These are phyloP conservation scores for Coccomyxa subellipsoidea DNA, from an alignment of 163 green algal genomes.

Conservation along the genomic window DNA sequence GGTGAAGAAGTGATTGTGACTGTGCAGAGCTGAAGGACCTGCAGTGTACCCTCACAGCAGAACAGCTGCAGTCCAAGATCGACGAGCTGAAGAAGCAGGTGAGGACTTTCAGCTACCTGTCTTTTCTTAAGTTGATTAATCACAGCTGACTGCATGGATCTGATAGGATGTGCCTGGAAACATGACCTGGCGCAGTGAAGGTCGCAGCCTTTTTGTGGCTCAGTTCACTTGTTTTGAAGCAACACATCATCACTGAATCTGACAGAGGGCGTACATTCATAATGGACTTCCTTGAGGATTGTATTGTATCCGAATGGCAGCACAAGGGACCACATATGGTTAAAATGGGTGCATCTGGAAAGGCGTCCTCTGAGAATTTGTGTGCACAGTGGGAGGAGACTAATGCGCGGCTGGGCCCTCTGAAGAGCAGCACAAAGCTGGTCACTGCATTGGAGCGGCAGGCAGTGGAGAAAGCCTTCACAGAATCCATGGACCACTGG, in stretches of 20 bases:
- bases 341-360: background rate
- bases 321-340: no score
- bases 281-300: no score
- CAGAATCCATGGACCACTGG: conserved; percentile 44
- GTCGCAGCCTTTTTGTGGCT: no score
- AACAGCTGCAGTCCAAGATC: conserved; percentile 38
- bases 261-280: no score
- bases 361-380: background rate
- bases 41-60: conserved; percentile 33
- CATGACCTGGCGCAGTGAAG: no score
- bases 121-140: no score
- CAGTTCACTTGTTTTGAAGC: no score
- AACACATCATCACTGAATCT: no score
- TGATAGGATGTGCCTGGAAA: no score
- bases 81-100: conserved; percentile 23
- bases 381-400: background rate
- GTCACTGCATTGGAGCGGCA: background rate
- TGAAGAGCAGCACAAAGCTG: background rate
- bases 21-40: conserved; percentile 49
- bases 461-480: conserved; percentile 21
- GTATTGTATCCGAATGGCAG: no score
- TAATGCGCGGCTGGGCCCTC: background rate
- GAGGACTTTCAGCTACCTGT: no score
- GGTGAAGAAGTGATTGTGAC: background rate
- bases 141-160: no score